Evolutionary conservation across 1,284 basidiomycete species (phyloP), one percentile per base, ranked within the genome.

Genomic region (Leccinum subspadiceum): DNA sequence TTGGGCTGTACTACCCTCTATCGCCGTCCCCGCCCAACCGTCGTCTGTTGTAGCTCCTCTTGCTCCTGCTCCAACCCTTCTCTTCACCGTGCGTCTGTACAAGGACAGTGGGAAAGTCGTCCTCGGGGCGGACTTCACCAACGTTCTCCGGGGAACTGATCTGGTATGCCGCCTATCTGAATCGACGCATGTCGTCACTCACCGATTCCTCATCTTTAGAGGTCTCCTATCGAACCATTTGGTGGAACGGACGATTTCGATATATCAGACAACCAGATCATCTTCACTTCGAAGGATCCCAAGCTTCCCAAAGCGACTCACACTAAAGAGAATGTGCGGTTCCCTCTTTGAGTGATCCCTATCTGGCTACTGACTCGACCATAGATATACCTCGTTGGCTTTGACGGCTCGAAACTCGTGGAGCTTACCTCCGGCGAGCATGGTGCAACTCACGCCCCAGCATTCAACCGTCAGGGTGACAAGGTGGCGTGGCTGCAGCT

Each of bases 401-500:
- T 90, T 57, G 70, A 77, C 8, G 73, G 75, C 22, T 73, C 76
- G 5, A 70, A 77, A 44, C 84, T 85, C 4, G 79, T 75, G 50
- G 83, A 91, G 64, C 76, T 97, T 49, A 96, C 94, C 0, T 85
- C 87, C 13, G 92, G 92, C 5, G 80, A 81, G 44, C 93, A 95
- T 73, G 94, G 93, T 29, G 94, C 94, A 2, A 89, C 86, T 4
- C 85, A 84, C 66, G 80, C 75, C 37, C 87, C 93, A 0, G 81
- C 84, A 2, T 87, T 95, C 70, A 90, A 80, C 64, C 76, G 77
- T 2, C 76, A 84, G 41, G 91, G 88, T 0, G 81, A 81, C 57
- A 91, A 90, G 73, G 84, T 86, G 1, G 93, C 90, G 0, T 97
- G 94, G 94, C 76, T 92, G 44, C 89, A 97, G 74, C 83, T 94